These are phyloP conservation scores for Dactylis glomerata DNA, from an alignment of 176 grass and related monocot genomes.

Conservation along the genomic window DNA sequence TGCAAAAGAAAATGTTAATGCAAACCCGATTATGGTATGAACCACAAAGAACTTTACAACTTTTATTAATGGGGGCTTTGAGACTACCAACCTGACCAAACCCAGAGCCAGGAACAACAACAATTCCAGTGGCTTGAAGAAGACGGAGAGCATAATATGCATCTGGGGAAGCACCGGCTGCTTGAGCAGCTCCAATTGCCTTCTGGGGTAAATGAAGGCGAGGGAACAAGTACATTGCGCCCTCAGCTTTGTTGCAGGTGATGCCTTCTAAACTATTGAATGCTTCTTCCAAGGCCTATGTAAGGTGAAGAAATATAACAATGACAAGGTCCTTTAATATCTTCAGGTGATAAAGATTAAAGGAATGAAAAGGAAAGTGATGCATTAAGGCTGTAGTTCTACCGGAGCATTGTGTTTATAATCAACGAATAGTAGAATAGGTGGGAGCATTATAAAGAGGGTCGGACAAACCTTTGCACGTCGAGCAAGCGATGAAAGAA, in stretches of 20 bases:
- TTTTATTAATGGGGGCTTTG: background rate
- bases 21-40: background rate
- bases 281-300: slow-evolving; percentile 92
- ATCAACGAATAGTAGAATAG: slow-evolving; percentile 6
- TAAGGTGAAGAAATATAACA: slow-evolving; percentile 11
- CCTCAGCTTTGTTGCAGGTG: slow-evolving; percentile 94
- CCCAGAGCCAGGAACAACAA: slow-evolving; percentile 82
- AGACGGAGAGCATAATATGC: slow-evolving; percentile 72
- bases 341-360: background rate
- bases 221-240: slow-evolving; percentile 98
- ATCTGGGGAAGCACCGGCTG: slow-evolving; percentile 63
- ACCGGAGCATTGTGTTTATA: background rate
- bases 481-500: slow-evolving; percentile 80
- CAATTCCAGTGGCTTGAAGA: slow-evolving; percentile 88
- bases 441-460: background rate
- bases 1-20: slow-evolving; percentile 3
- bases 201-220: slow-evolving; percentile 71
- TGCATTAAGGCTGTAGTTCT: background rate
- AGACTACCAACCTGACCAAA: slow-evolving; percentile 77
- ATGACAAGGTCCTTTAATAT: background rate
- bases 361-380: background rate
- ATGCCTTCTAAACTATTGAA: slow-evolving; percentile 93
- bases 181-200: slow-evolving; percentile 71
- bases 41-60: background rate
- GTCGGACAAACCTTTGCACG: slow-evolving; percentile 67